Percentiles rank a stretch among this genome's conserved stretches.
phyloP scores from a whole-genome alignment of 371 early-diverging fungal species.

The Haplosporangium sp. region DNA sequence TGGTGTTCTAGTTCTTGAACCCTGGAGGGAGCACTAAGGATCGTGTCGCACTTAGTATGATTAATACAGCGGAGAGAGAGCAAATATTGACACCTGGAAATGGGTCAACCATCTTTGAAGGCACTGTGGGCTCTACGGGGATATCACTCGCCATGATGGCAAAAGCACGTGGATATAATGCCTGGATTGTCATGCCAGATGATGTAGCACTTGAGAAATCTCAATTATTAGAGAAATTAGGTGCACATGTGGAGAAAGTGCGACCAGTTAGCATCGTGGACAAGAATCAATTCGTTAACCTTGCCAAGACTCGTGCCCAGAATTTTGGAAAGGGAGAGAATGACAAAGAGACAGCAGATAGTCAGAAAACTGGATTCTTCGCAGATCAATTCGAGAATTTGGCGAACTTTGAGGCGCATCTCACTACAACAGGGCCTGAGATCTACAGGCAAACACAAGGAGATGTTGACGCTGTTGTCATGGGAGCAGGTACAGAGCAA shows the following conservation, averaged over 20 bases:
- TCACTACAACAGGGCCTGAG: slow-evolving; percentile 90
- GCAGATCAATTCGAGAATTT: slow-evolving; percentile 96
- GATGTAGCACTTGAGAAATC: slow-evolving; percentile 94
- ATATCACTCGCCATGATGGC: slow-evolving; percentile 88
- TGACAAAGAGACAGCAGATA: slow-evolving; percentile 23
- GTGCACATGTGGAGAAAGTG: slow-evolving; percentile 93
- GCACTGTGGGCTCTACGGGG: slow-evolving; percentile 92
- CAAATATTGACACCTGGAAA: slow-evolving; percentile 73
- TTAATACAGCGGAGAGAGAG: slow-evolving; percentile 80
- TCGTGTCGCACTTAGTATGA: slow-evolving; percentile 89
- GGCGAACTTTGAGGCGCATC: slow-evolving; percentile 87
- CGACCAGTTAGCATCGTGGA: slow-evolving; percentile 94
- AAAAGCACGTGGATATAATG: slow-evolving; percentile 87
- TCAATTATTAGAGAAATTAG: slow-evolving; percentile 81
- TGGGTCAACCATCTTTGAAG: slow-evolving; percentile 90
- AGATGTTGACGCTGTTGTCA: slow-evolving; percentile 83
- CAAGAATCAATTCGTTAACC: slow-evolving; percentile 90
- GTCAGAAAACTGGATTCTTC: slow-evolving; percentile 74
- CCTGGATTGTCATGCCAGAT: slow-evolving; percentile 97
- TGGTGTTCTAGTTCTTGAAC: slow-evolving; percentile 79
- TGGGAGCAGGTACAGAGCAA: slow-evolving; percentile 74
- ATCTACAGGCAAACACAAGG: slow-evolving; percentile 81
- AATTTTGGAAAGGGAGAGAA: slow-evolving; percentile 64
- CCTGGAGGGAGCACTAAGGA: slow-evolving; percentile 97
- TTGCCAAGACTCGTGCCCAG: slow-evolving; percentile 82